Percentiles rank a stretch among this genome's conserved stretches.
Conservation (phyloP, 345 rosid species). For the Geranium rotundifolium region DNA sequence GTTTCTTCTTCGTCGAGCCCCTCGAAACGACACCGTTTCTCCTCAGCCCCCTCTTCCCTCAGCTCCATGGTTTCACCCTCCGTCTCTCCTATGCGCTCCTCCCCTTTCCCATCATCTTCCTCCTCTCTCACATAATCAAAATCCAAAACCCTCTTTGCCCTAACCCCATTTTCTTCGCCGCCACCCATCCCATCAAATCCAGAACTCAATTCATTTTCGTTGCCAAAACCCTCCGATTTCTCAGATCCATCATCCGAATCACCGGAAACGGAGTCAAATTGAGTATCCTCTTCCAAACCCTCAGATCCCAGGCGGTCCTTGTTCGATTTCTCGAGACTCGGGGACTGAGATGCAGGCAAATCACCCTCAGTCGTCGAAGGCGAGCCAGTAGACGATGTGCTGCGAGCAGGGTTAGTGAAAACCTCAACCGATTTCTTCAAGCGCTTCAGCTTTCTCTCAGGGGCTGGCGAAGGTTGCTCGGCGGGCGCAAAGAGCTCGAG, state of each 20-base stretch:
- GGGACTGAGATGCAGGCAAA: slow-evolving; percentile 12
- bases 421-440: slow-evolving; percentile 33
- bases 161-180: slow-evolving; percentile 15
- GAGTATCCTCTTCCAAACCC: neutral
- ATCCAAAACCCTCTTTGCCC: slow-evolving; percentile 33
- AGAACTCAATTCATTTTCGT: slow-evolving; percentile 21
- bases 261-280: neutral
- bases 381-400: neutral
- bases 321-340: slow-evolving; percentile 4
- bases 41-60: slow-evolving; percentile 3
- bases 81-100: slow-evolving; percentile 17
- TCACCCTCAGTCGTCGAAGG: slow-evolving; percentile 10
- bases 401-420: neutral
- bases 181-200: slow-evolving; percentile 18
- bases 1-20: neutral
- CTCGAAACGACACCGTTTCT: neutral
- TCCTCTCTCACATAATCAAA: slow-evolving; percentile 31
- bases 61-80: slow-evolving; percentile 8
- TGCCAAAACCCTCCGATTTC: slow-evolving; percentile 13
- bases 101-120: slow-evolving; percentile 14
- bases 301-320: neutral
- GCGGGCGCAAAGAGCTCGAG: slow-evolving; percentile 31
- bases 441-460: slow-evolving; percentile 52
- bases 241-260: neutral
- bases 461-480: slow-evolving; percentile 28